These are phyloP conservation scores for Rhodotorula sp. DNA, from an alignment of 1,284 basidiomycete species.

Conservation along the genomic window DNA sequence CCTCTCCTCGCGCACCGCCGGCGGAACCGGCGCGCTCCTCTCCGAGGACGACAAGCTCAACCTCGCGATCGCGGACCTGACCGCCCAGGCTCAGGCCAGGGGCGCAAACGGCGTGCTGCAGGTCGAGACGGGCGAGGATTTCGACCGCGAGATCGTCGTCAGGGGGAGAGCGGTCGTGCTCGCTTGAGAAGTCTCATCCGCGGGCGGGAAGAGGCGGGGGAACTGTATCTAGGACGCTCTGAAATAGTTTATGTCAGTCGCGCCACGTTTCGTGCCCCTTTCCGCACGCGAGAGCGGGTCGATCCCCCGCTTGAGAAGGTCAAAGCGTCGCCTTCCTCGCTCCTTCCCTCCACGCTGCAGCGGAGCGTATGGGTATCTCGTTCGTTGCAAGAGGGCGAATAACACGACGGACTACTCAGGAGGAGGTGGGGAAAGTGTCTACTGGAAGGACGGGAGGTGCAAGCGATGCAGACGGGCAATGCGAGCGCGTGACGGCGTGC, in stretches of 20 bases:
- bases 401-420: too few relatives aligned
- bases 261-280: too few relatives aligned
- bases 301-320: too few relatives aligned
- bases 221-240: too few relatives aligned
- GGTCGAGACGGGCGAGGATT: conserved; percentile 29
- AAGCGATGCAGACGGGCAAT: background rate
- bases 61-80: conserved; percentile 15
- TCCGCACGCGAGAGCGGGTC: too few relatives aligned
- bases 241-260: too few relatives aligned
- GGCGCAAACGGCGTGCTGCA: conserved; percentile 24
- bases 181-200: background rate
- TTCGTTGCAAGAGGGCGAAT: too few relatives aligned
- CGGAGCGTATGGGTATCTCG: background rate
- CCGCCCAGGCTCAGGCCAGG: conserved; percentile 1
- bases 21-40: background rate
- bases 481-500: background rate
- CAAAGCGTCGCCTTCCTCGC: too few relatives aligned
- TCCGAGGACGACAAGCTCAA: conserved; percentile 20
- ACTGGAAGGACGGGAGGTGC: too few relatives aligned
- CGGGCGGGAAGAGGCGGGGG: too few relatives aligned
- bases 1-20: background rate
- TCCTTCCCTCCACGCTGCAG: too few relatives aligned
- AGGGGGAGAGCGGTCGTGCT: conserved; percentile 22
- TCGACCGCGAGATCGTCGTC: conserved; percentile 16
- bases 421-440: too few relatives aligned